A percentile compares a stretch with the other conserved stretches of the same genome.
These are phyloP conservation scores for Mentha longifolia DNA, from an alignment of 257 asterid genomes.

Conservation along the genomic window DNA sequence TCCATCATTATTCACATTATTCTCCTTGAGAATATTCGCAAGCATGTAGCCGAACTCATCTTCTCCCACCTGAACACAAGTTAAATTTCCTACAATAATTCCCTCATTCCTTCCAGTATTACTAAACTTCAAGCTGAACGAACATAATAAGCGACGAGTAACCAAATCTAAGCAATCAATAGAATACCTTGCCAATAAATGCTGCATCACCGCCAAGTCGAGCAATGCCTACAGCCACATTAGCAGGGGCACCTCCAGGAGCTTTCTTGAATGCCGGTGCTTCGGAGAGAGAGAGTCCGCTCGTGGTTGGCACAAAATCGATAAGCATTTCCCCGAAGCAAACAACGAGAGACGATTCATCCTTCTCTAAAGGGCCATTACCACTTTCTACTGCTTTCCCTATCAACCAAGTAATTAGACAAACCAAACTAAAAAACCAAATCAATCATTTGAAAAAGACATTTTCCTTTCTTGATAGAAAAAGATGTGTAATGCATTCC, in stretches of 20 bases:
- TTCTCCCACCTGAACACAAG: slow-evolving; percentile 81
- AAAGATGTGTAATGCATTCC: background rate
- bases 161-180: background rate
- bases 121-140: slow-evolving; percentile 7
- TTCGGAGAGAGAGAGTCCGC: slow-evolving; percentile 89
- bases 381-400: slow-evolving; percentile 65
- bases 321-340: slow-evolving; percentile 99
- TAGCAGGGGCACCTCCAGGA: slow-evolving; percentile 99
- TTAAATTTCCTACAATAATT: slow-evolving; percentile 5
- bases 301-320: slow-evolving; percentile 91
- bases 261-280: slow-evolving; percentile 98
- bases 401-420: slow-evolving; percentile 30
- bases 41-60: slow-evolving; percentile 99
- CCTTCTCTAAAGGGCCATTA: slow-evolving; percentile 52
- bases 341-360: slow-evolving; percentile 76
- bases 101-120: background rate
- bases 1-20: slow-evolving; percentile 84
- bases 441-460: slow-evolving; percentile 3
- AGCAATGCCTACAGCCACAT: slow-evolving; percentile 98
- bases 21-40: slow-evolving; percentile 87
- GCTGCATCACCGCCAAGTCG: slow-evolving; percentile 98
- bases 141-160: background rate
- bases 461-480: slow-evolving; percentile 18
- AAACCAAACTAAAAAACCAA: background rate
- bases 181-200: slow-evolving; percentile 88